Base-by-base conservation (phyloP, 805 yeast genomes). In the Scheffersomyces spartinae region DNA sequence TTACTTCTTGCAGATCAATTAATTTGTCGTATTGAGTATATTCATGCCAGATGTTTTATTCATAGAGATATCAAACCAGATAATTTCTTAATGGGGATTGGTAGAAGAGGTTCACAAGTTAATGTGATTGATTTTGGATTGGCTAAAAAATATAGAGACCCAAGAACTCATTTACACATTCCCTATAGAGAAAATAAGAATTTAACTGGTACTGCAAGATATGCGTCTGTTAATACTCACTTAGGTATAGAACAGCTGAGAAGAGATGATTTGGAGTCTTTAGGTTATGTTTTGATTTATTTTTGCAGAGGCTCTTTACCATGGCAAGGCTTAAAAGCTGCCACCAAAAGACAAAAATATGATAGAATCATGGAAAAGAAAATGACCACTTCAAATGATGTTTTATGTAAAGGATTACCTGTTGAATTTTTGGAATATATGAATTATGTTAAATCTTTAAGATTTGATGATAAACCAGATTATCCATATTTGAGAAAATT, bases 241-340 rank as follows among this genome's bases (percentile, higher is more conserved):
- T 64, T 91, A 51, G 98, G 98, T 29, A 81, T 88, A 40, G 98
- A 88, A 52, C 98, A 88, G 58, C 75, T 85, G 42, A 75, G 98
- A 61, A 74, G 98, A 52, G 98, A 88, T 55, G 98, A 88, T 52
- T 68, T 88, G 42, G 98, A 91, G 59, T 77, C 91, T 34, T 68
- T 88, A 45, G 97, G 95, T 26, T 88, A 88, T 49, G 96, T 88
- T 27, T 66, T 91, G 42, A 82, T 88, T 41, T 88, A 88, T 57
- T 91, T 88, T 50, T 80, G 94, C 54, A 74, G 94, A 31, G 97
- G 98, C 22, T 80, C 94, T 10, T 71, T 88, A 43, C 98, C 98
- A 28, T 88, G 98, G 98, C 98, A 88, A 58, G 98, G 98, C 4
- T 69, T 88, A 45, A 85, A 85, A 56, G 98, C 97, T 20, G 91